phyloP scores from a whole-genome alignment of 345 rosid species.

The Erysimum cheiranthoides region DNA sequence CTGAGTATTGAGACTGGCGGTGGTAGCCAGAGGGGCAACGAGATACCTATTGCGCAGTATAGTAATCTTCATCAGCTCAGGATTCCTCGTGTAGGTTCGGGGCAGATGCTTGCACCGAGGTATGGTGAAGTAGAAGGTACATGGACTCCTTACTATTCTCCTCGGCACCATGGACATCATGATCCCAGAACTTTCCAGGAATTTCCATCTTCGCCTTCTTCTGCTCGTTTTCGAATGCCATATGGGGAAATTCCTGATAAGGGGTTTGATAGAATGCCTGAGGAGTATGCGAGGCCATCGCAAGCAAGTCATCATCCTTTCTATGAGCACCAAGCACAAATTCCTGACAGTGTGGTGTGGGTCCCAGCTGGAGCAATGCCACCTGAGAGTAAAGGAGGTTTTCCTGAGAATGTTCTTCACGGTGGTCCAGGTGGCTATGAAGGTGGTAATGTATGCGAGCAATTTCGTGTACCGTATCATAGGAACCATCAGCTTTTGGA shows the following conservation, averaged over 20 bases:
- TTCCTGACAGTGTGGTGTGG: conserved; percentile 73
- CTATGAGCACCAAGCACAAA: conserved; percentile 63
- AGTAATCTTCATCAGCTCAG: conserved; percentile 56
- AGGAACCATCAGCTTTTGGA: conserved; percentile 73
- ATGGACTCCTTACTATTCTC: conserved; percentile 72
- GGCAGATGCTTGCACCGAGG: conserved; percentile 63
- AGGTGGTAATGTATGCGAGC: conserved; percentile 69
- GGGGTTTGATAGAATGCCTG: conserved; percentile 68
- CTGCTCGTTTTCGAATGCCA: conserved; percentile 67
- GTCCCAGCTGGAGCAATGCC: conserved; percentile 67
- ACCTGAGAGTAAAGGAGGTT: conserved; percentile 68
- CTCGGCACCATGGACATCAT: conserved; percentile 79
- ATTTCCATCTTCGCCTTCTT: conserved; percentile 81
- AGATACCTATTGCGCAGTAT: conserved; percentile 60
- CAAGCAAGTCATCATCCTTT: conserved; percentile 62
- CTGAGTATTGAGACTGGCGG: conserved; percentile 65
- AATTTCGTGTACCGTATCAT: conserved; percentile 57
- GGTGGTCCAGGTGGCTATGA: conserved; percentile 61
- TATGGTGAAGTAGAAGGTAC: conserved; percentile 77
- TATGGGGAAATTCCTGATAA: conserved; percentile 70
- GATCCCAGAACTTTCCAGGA: conserved; percentile 71
- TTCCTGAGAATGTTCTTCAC: conserved; percentile 74
- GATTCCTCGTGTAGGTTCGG: conserved; percentile 50
- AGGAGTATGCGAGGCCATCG: conserved; percentile 65
- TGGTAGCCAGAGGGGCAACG: conserved; percentile 60